phyloP scores from a whole-genome alignment of 2,329 filamentous ascomycete species.

The Colletotrichum musae region DNA sequence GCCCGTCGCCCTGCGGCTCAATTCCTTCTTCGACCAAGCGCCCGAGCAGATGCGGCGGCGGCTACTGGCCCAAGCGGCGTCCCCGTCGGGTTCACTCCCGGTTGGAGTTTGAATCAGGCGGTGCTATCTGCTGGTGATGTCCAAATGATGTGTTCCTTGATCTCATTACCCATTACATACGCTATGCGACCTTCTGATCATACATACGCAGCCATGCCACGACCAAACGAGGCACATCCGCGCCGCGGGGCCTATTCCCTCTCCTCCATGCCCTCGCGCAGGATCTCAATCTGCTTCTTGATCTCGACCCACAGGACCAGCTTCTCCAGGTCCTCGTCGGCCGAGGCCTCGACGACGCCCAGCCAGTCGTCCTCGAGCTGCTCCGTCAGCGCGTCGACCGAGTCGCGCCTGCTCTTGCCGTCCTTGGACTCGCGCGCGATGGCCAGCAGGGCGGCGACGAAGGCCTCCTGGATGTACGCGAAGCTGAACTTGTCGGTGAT shows the following conservation, averaged over 20 bases:
- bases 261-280: slow-evolving; percentile 71
- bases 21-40: slow-evolving; percentile 58
- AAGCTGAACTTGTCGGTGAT: slow-evolving; percentile 78
- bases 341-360: slow-evolving; percentile 46
- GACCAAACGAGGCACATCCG: too few species aligned
- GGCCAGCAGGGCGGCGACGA: slow-evolving; percentile 73
- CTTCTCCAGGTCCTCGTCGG: slow-evolving; percentile 59
- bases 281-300: slow-evolving; percentile 72
- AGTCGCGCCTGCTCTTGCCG: slow-evolving; percentile 37
- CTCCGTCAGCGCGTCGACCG: slow-evolving; percentile 48
- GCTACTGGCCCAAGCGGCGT: not conserved
- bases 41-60: slow-evolving; percentile 17
- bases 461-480: slow-evolving; percentile 79
- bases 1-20: slow-evolving; percentile 54
- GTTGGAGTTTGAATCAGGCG: too few species aligned
- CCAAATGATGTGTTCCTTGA: not conserved
- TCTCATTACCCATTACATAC: not conserved
- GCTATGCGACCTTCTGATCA: not conserved
- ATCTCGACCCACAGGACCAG: slow-evolving; percentile 73
- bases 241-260: slow-evolving; percentile 34
- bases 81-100: not conserved
- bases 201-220: not conserved
- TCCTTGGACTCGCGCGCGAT: slow-evolving; percentile 60
- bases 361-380: slow-evolving; percentile 56
- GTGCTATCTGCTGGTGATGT: not conserved